Evolutionary conservation across 176 grass and related monocot species (phyloP), one percentile per base, ranked within the genome.

Genomic region (Aegilops speltoides): DNA sequence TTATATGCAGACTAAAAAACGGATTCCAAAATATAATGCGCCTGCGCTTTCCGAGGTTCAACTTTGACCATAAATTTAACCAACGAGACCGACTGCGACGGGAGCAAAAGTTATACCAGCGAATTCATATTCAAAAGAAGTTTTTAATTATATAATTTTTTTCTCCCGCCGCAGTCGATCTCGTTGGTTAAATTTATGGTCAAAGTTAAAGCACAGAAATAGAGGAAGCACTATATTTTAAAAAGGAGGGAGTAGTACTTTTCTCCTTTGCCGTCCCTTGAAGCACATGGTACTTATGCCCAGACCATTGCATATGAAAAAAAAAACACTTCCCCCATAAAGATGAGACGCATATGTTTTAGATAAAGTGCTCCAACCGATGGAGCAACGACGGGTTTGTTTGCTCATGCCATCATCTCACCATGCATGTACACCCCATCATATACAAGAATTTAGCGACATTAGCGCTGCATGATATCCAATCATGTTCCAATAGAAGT

Each of bases 211-310:
- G 31, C 31, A 31, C 31, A 3, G 31, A 3, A 31, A 31, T 31
- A 31, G 2, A 31, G 2, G 31, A 31, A 31, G 31, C 31, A 31
- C 31, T 31, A 31, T 31, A 31, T 31, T 31, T 31, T 31, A 3
- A 31, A 31, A 31, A 0, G 2, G 2, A 31, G 2, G 31, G 31
- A 31, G 31, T 50, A 10, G 12, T 50, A 54, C 37, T 31, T 90
- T 83, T 74, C 43, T 46, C 66, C 68, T 91, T 88, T 88, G 76
- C 89, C 77, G 17, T 85, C 86, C 70, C 78, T 91, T 82, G 82
- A 91, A 77, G 82, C 70, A 91, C 63, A 88, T 65, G 13, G 77
- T 80, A 78, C 77, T 85, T 33, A 88, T 84, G 82, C 46, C 64
- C 61, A 37, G n/a, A 85, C 52, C 57, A 77, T 33, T 80, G 37